Percentiles rank a stretch among this genome's conserved stretches.
phyloP scores from a whole-genome alignment of 306 rosid species.

The Dalbergia cultrata region DNA sequence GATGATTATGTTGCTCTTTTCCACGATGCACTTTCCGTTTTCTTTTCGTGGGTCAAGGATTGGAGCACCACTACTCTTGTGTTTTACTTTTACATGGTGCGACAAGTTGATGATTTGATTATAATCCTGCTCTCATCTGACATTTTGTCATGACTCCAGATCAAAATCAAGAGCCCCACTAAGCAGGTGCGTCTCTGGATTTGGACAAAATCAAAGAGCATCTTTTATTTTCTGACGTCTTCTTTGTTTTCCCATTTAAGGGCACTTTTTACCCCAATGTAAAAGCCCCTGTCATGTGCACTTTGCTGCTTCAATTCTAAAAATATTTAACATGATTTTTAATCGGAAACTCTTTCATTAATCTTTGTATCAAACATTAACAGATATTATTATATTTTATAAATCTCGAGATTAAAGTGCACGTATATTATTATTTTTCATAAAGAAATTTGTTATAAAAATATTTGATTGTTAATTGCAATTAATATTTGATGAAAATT shows the following conservation, averaged over 20 bases:
- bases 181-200: constrained; percentile 51
- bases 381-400: too few species aligned
- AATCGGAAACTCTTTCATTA: too few species aligned
- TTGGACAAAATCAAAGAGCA: constrained; percentile 49
- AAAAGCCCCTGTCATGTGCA: background rate
- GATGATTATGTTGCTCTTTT: background rate
- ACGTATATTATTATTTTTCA: too few species aligned
- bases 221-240: constrained; percentile 35
- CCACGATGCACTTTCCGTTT: background rate
- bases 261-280: background rate
- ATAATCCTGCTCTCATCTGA: constrained; percentile 31
- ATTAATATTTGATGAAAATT: too few species aligned
- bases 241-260: background rate
- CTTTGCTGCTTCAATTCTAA: too few species aligned
- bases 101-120: constrained; percentile 47
- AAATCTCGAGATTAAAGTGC: too few species aligned
- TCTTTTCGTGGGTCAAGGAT: constrained; percentile 17
- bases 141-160: constrained; percentile 46
- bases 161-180: constrained; percentile 62
- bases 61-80: background rate
- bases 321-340: too few species aligned
- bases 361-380: too few species aligned
- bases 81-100: constrained; percentile 41
- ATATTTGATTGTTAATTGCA: too few species aligned
- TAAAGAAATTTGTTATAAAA: too few species aligned